phyloP scores from a whole-genome alignment of 768 basidiomycete genomes.

The Hydnum rufescens region DNA sequence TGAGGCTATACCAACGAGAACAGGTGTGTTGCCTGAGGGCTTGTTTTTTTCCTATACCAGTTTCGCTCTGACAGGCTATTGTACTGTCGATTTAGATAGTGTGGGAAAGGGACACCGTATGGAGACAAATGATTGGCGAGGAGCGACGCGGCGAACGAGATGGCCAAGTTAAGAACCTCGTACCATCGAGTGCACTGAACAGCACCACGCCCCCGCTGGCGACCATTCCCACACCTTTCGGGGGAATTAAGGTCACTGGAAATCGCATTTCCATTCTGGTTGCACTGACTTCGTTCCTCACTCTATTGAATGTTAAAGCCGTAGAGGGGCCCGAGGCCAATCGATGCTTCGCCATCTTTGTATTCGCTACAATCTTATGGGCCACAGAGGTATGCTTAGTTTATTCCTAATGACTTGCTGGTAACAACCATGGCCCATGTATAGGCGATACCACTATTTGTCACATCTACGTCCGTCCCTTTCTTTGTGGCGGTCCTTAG shows the following conservation, averaged over 20 bases:
- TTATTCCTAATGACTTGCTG: too few species aligned
- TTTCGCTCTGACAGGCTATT: not conserved
- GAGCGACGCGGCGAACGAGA: constrained; percentile 45
- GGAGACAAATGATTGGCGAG: constrained; percentile 84
- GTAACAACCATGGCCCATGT: not conserved
- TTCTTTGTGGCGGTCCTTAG: constrained; percentile 69
- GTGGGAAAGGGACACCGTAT: constrained; percentile 94
- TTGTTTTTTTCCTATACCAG: not conserved
- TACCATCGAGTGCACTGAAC: constrained; percentile 8
- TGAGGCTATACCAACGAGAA: constrained; percentile 74
- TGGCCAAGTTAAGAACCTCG: constrained; percentile 18
- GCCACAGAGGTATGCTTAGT: constrained; percentile 61
- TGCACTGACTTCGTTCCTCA: constrained; percentile 37
- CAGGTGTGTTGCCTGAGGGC: constrained; percentile 22
- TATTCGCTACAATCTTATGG: constrained; percentile 87
- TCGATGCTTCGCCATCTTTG: constrained; percentile 73
- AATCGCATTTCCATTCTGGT: constrained; percentile 37
- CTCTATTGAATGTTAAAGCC: constrained; percentile 38
- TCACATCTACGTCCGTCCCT: constrained; percentile 84
- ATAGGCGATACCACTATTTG: constrained; percentile 89
- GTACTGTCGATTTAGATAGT: constrained; percentile 32
- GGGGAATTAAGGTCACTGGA: constrained; percentile 41
- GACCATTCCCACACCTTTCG: constrained; percentile 40
- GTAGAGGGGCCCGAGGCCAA: constrained; percentile 55
- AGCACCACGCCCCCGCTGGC: constrained; percentile 19